Evolutionary conservation across 805 yeast genomes (phyloP).

Genomic region (Starmera quercuum): DNA sequence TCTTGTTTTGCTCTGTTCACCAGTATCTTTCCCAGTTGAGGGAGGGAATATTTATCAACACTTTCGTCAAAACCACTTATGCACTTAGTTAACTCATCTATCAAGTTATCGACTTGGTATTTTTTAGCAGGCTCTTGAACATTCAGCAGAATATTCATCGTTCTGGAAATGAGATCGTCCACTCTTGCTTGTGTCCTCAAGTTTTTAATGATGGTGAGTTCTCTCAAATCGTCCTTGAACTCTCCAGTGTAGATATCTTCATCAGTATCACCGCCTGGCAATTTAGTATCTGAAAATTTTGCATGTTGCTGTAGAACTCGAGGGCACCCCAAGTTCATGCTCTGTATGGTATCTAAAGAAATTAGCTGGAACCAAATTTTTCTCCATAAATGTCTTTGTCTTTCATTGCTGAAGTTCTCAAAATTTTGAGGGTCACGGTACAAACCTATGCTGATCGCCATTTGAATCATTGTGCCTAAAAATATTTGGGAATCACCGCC

Average conservation of each 20-base stretch:
- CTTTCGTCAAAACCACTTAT: conserved; percentile 22
- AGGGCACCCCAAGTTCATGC: conserved; percentile 33
- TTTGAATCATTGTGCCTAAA: conserved; percentile 49
- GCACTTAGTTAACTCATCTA: conserved; percentile 23
- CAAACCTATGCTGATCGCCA: conserved; percentile 61
- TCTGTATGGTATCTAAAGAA: conserved; percentile 34
- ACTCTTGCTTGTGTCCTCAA: conserved; percentile 39
- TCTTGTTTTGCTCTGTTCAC: conserved; percentile 16
- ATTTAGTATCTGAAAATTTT: conserved; percentile 34
- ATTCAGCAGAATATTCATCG: conserved; percentile 29
- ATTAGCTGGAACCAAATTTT: conserved; percentile 48
- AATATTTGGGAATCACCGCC: conserved; percentile 53
- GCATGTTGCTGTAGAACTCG: conserved; percentile 28
- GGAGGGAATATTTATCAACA: conserved; percentile 25
- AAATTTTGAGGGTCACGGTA: conserved; percentile 60
- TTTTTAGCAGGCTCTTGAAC: conserved; percentile 34
- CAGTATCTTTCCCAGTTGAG: conserved; percentile 23
- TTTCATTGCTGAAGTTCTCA: conserved; percentile 31
- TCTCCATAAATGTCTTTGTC: conserved; percentile 42
- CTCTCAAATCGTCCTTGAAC: conserved; percentile 27
- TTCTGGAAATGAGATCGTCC: conserved; percentile 33
- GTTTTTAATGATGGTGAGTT: conserved; percentile 39
- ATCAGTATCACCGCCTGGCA: conserved; percentile 26
- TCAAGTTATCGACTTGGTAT: conserved; percentile 29
- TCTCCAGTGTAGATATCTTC: conserved; percentile 12